Percentiles rank a stretch among this genome's conserved stretches.
Evolutionary conservation across 164 flowering plant genomes (phyloP).

Genomic region (Magnolia changhungtana): DNA sequence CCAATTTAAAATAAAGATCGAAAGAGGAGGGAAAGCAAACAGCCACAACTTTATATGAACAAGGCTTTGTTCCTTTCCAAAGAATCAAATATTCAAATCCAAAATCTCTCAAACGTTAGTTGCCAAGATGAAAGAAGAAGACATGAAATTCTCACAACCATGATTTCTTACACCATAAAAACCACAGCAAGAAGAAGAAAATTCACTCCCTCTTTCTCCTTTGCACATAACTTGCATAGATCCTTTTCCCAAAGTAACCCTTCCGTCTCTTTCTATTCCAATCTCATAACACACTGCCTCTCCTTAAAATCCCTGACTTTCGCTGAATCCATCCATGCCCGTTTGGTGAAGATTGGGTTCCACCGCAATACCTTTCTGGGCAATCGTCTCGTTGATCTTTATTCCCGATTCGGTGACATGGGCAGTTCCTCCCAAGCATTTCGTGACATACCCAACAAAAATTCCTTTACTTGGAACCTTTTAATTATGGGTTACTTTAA

Average conservation of each 20-base stretch:
- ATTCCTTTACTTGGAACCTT: slow-evolving; percentile 51
- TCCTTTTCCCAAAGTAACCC: neutral
- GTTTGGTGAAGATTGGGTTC: slow-evolving; percentile 50
- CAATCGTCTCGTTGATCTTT: slow-evolving; percentile 47
- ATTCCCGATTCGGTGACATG: slow-evolving; percentile 26
- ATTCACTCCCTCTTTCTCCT: slow-evolving; percentile 1
- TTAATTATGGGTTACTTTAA: slow-evolving; percentile 32
- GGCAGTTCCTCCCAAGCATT: slow-evolving; percentile 33
- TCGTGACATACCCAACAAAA: slow-evolving; percentile 29
- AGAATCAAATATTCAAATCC: neutral
- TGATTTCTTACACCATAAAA: neutral
- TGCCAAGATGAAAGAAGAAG: neutral
- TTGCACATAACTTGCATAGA: neutral
- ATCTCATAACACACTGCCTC: slow-evolving; percentile 36
- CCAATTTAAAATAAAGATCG: too few relatives aligned
- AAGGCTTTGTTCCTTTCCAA: too few relatives aligned
- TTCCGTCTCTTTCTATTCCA: slow-evolving; percentile 25
- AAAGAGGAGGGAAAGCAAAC: too few relatives aligned
- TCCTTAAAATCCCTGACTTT: slow-evolving; percentile 28
- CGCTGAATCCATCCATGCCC: slow-evolving; percentile 45
- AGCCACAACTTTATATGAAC: too few relatives aligned
- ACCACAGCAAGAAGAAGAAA: neutral
- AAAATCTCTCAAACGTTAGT: neutral
- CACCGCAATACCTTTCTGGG: slow-evolving; percentile 43
- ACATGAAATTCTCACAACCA: neutral